Evolutionary conservation across 2,329 filamentous ascomycete genomes (phyloP), one percentile per base, ranked within the genome.

Genomic region (Gremmenia infestans): DNA sequence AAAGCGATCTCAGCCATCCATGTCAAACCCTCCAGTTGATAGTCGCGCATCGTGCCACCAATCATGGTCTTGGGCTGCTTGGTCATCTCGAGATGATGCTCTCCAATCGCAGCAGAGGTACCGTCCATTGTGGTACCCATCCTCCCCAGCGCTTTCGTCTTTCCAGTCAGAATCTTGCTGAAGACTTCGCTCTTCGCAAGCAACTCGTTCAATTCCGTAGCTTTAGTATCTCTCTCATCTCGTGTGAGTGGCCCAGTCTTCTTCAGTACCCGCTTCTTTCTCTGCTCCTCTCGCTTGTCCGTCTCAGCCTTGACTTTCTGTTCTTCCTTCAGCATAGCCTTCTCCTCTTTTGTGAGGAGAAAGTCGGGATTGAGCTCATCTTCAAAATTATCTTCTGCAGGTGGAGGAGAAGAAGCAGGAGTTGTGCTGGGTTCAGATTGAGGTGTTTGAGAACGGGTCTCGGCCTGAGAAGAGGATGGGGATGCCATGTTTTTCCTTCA

Each of bases 1-100:
- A 2, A 86, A 84, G 55, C 82, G 76, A 59, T 80, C 72, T 54
- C 76, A 72, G 64, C 96, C 77, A 99, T 86, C 94, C 94, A 99
- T 0, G 96, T 95, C 1, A 99, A 72, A 0, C 94, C 94, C 69
- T 97, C 93, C 0, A 99, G 75, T 66, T 99, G 94, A 68, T 99
- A 99, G 60, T 89, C 88, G 17, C 92, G 81, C 93, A 99, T 97
- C 4, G 86, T 87, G 1, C 94, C 94, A 5, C 91, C 91, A 0
- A 87, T 85, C 65, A 99, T 85, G 56, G 91, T 84, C 60, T 87
- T 85, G 0, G 94, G 94, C 68, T 99, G 94, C 59, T 88, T 80
- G 0, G 92, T 93, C 70, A 95, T 90, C 55, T 85, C 80, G 15
- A 97, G 72, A 53, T 91, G 80, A 53, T 85, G 83, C 58, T 85